These are phyloP conservation scores for Cornus controversa DNA, from an alignment of 148 eudicot species.

Conservation along the genomic window DNA sequence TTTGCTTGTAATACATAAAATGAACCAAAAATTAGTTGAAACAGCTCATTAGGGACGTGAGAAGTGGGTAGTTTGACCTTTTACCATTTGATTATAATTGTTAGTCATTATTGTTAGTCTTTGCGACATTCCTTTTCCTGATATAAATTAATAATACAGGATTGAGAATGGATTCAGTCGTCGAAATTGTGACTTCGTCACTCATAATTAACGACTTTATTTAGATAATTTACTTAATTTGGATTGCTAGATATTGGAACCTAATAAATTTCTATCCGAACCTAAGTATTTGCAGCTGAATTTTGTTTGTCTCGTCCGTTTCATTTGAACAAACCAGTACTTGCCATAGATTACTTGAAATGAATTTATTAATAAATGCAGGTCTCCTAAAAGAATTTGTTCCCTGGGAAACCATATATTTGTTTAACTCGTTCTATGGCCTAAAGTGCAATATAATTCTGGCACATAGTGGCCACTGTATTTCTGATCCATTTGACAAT, in stretches of 20 bases:
- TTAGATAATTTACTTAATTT: neutral
- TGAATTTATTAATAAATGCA: neutral
- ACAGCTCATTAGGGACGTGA: too few relatives aligned
- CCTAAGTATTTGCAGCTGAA: neutral
- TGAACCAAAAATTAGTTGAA: too few relatives aligned
- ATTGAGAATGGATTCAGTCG: constrained; percentile 15
- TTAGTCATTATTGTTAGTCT: neutral
- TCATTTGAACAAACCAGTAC: neutral
- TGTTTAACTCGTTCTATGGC: neutral
- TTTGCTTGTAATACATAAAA: too few relatives aligned
- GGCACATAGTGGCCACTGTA: neutral
- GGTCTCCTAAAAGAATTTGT: too few relatives aligned
- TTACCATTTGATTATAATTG: constrained; percentile 12
- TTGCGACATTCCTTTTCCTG: neutral
- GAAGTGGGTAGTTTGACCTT: constrained; percentile 8
- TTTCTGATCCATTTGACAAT: neutral
- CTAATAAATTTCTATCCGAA: neutral
- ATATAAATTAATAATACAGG: constrained; percentile 10
- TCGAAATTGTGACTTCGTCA: neutral
- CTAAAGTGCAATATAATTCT: neutral
- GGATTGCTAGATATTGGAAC: neutral
- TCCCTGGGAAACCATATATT: too few relatives aligned
- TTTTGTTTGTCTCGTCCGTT: neutral
- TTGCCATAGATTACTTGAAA: neutral
- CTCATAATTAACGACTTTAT: neutral